These are phyloP conservation scores for Leccinum sublutescens DNA, from an alignment of 768 basidiomycete genomes.

Conservation along the genomic window DNA sequence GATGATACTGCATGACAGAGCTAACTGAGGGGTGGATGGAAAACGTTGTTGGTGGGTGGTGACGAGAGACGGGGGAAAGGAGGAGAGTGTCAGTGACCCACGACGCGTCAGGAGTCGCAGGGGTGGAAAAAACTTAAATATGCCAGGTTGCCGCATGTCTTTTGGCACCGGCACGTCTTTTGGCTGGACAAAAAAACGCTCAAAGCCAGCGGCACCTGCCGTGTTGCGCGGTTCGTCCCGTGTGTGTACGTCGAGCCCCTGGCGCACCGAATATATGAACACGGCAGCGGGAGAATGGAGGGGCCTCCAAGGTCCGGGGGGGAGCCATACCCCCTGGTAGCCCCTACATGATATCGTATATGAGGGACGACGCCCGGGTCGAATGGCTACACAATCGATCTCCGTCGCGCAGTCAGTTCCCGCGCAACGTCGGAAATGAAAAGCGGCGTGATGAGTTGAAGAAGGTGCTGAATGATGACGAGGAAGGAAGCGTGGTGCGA, in stretches of 20 bases:
- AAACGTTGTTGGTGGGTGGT: constrained; percentile 11
- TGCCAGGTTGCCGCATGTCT: constrained; percentile 15
- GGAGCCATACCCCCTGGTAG: constrained; percentile 15
- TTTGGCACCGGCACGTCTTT: constrained; percentile 2
- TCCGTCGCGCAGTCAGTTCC: constrained; percentile 1
- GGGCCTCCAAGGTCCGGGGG: constrained; percentile 6
- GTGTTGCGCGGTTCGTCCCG: constrained; percentile 11
- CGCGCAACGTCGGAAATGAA: constrained; percentile 25
- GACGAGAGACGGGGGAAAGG: constrained; percentile 9
- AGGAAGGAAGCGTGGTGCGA: background rate
- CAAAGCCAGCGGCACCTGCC: constrained; percentile 19
- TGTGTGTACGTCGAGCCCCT: constrained; percentile 19
- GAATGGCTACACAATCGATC: background rate
- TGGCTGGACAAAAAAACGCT: constrained; percentile 2
- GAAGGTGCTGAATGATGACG: background rate
- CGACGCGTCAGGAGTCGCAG: constrained; percentile 10
- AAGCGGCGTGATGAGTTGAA: background rate
- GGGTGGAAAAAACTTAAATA: constrained; percentile 24
- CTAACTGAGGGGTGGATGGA: background rate
- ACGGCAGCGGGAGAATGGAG: constrained; percentile 5
- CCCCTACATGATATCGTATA: background rate
- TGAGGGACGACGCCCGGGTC: background rate
- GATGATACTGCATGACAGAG: constrained; percentile 13
- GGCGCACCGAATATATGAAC: constrained; percentile 12
- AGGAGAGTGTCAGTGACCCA: constrained; percentile 3